Evolutionary conservation across 768 basidiomycete genomes (phyloP).

Genomic region (Pulveroboletus sp.): DNA sequence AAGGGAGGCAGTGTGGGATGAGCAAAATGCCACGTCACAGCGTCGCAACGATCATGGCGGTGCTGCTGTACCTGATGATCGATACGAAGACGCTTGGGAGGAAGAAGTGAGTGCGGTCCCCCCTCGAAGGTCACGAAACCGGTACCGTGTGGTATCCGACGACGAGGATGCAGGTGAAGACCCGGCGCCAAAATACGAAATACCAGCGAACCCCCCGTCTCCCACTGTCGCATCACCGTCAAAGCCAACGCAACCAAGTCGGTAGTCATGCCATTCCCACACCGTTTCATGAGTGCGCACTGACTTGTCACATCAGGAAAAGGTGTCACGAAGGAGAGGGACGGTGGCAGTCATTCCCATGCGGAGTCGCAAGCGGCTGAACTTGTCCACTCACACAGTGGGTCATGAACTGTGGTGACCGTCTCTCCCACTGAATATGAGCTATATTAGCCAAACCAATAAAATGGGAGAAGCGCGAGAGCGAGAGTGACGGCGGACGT

Average conservation of each 20-base stretch:
- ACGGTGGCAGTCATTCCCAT: neutral
- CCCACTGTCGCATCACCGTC: slow-evolving; percentile 3
- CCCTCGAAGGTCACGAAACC: slow-evolving; percentile 1
- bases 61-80: neutral
- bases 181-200: slow-evolving; percentile 1
- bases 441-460: slow-evolving; percentile 9
- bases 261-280: neutral
- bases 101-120: neutral
- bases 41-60: neutral
- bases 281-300: neutral
- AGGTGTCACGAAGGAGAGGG: slow-evolving; percentile 5
- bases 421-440: neutral
- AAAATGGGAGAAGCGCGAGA: slow-evolving; percentile 16
- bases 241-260: slow-evolving; percentile 1
- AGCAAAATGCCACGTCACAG: neutral
- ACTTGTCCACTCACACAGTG: slow-evolving; percentile 1
- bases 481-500: neutral
- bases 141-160: slow-evolving; percentile 7
- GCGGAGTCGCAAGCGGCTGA: neutral
- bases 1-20: neutral
- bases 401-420: neutral
- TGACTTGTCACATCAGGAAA: neutral
- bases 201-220: neutral
- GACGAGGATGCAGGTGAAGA: slow-evolving; percentile 5
- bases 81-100: slow-evolving; percentile 1